phyloP scores from a whole-genome alignment of 2,329 filamentous ascomycete genomes.

The Aspergillus sp. region DNA sequence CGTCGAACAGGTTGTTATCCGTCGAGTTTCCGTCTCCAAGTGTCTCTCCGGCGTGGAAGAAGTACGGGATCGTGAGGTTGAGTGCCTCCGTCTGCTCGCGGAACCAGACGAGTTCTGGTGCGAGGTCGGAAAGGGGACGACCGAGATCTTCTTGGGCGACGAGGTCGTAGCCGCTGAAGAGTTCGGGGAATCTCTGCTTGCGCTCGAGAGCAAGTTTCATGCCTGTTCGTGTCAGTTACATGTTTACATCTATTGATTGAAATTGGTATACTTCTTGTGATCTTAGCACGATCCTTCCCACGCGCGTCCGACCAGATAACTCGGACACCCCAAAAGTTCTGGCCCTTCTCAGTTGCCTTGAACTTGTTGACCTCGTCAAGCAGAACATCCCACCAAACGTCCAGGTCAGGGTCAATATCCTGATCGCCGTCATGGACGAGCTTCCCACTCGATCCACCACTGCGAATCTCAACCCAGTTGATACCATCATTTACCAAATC shows the following conservation, averaged over 20 bases:
- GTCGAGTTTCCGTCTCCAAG: conserved; percentile 69
- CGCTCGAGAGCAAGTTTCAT: conserved; percentile 81
- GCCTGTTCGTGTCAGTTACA: conserved; percentile 55
- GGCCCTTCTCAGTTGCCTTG: conserved; percentile 60
- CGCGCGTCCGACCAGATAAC: conserved; percentile 77
- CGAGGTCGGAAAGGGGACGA: conserved; percentile 63
- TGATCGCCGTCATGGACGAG: conserved; percentile 56
- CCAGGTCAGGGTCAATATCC: conserved; percentile 58
- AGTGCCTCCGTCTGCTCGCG: conserved; percentile 69
- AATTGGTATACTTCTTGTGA: conserved; percentile 5
- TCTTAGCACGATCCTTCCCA: conserved; percentile 14
- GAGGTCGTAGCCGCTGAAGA: conserved; percentile 78
- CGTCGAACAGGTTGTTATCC: conserved; percentile 80
- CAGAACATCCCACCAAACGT: conserved; percentile 60
- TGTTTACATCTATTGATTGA: not conserved
- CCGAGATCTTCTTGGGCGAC: conserved; percentile 82
- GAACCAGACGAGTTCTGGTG: conserved; percentile 87
- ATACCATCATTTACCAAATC: conserved; percentile 70
- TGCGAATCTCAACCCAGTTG: conserved; percentile 71
- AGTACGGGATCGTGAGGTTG: conserved; percentile 76
- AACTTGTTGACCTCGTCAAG: conserved; percentile 71
- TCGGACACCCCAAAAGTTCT: conserved; percentile 72
- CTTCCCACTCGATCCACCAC: conserved; percentile 66
- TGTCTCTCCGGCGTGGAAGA: conserved; percentile 90
- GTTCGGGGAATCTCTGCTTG: conserved; percentile 68